phyloP scores from a whole-genome alignment of 2,329 filamentous ascomycete genomes.

The Zymoseptoria tritici region DNA sequence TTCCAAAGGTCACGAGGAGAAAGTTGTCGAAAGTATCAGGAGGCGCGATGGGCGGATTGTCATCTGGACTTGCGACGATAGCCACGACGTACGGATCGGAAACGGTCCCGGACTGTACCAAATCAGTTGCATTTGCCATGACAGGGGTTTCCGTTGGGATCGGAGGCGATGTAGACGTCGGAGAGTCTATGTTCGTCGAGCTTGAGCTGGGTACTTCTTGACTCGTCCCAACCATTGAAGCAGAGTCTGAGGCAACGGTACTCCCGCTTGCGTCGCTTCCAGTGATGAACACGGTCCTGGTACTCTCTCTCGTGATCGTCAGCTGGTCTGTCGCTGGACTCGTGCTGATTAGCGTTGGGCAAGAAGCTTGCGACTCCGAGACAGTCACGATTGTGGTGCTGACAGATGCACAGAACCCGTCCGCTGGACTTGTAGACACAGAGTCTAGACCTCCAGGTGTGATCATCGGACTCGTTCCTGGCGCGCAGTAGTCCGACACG shows the following conservation, averaged over 20 bases:
- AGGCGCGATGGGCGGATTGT: neutral
- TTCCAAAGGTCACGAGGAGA: neutral
- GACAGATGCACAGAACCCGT: neutral
- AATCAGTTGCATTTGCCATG: neutral
- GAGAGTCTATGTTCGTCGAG: neutral
- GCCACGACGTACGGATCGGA: neutral
- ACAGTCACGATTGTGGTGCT: neutral
- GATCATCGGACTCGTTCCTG: neutral
- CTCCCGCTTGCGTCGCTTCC: neutral
- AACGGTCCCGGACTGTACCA: neutral
- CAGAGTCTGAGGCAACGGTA: neutral
- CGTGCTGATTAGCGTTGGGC: neutral
- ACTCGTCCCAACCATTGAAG: neutral
- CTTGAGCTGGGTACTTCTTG: neutral
- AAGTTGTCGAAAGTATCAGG: neutral
- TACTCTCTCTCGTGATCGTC: neutral
- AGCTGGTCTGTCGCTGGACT: neutral
- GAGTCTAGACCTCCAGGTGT: neutral
- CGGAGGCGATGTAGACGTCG: neutral
- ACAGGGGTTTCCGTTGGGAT: neutral
- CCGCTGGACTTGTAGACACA: neutral
- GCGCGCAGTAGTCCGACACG: neutral
- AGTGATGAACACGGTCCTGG: neutral
- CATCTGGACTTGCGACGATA: neutral
- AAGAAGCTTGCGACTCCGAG: neutral